Evolutionary conservation across 2,329 filamentous ascomycete species (phyloP), one percentile per base, ranked within the genome.

Genomic region (Mollisiaceae sp.): DNA sequence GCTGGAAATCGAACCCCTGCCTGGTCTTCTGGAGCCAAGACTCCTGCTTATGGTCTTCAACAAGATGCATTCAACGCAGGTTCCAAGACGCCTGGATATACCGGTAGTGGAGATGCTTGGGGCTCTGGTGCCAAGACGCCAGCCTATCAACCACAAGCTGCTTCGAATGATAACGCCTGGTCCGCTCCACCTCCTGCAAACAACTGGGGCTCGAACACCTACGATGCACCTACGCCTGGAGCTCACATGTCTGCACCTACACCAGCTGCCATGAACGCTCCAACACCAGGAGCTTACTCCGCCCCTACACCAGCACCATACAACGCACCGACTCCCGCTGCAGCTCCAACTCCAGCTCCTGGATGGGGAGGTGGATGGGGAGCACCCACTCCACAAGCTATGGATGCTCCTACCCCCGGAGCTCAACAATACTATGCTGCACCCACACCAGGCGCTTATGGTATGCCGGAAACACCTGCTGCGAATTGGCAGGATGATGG

Each of bases 21-120:
- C 5, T 94, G 91, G 91, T 89, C 89, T 65, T 90, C 92, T 1
- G 91, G 91, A 60, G 87, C 89, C 62, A 90, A 91, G 76, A 94
- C 91, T 0, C 82, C 91, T 62, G 86, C 87, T 1, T 82, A 82
- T 67, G 75, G 75, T 22, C 74, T 76, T 22, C 75, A 18, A 82
- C 74, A 22, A 81, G 86, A 90, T 73, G 82, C 83, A 22, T 91
- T 90, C 73, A 86, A 84, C 62, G 83, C 85, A 63, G 89, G 90
- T 8, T 91, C 90, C 36, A 92, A 94, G 77, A 96, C 93, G 0
- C 93, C 93, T 2, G 89, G 87, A 1, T 93, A 91, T 60, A 85
- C 83, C 73, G 85, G 82, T 60, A 82, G 82, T 59, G 82, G 82
- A 59, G 86, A 89, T 65, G 79, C 83, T 6, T 89, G 87, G 86